phyloP scores from a whole-genome alignment of 1,284 basidiomycete genomes.

The Cryptococcus floricola region DNA sequence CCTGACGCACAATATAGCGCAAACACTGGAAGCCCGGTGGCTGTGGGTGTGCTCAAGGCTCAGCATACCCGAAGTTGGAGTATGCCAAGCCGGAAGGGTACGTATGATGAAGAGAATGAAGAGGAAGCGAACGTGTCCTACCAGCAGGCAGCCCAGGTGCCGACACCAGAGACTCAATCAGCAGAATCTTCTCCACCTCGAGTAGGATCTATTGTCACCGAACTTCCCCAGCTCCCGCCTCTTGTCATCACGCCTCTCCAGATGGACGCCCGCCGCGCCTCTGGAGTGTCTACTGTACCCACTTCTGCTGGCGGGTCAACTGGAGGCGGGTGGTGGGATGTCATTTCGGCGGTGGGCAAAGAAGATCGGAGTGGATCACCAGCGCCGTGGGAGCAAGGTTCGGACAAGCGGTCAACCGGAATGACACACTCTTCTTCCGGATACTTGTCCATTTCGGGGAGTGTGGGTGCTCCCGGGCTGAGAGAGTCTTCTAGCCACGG shows the following conservation, averaged over 20 bases:
- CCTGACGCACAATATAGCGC: not conserved
- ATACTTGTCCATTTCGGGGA: not conserved
- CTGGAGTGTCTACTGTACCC: not conserved
- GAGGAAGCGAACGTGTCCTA: conserved; percentile 9
- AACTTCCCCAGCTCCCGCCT: conserved; percentile 11
- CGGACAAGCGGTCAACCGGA: not conserved
- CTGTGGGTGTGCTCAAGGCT: not conserved
- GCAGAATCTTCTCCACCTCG: not conserved
- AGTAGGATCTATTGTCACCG: not conserved
- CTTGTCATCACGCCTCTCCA: conserved; percentile 14
- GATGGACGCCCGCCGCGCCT: conserved; percentile 4
- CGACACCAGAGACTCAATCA: not conserved
- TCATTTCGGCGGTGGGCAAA: conserved; percentile 30
- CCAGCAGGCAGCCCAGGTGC: not conserved
- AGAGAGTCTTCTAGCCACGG: not conserved
- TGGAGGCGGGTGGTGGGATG: conserved; percentile 37
- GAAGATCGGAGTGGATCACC: conserved; percentile 5
- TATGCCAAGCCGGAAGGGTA: conserved; percentile 26
- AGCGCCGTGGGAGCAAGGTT: conserved; percentile 19
- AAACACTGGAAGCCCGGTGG: conserved; percentile 2
- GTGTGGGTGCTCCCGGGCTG: not conserved
- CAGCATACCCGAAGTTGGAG: conserved; percentile 33
- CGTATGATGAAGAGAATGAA: conserved; percentile 16
- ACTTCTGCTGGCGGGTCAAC: conserved; percentile 5
- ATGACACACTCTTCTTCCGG: not conserved